These are phyloP conservation scores for Pythium aquatile DNA, from an alignment of 352 stramenopile genomes.

Conservation along the genomic window DNA sequence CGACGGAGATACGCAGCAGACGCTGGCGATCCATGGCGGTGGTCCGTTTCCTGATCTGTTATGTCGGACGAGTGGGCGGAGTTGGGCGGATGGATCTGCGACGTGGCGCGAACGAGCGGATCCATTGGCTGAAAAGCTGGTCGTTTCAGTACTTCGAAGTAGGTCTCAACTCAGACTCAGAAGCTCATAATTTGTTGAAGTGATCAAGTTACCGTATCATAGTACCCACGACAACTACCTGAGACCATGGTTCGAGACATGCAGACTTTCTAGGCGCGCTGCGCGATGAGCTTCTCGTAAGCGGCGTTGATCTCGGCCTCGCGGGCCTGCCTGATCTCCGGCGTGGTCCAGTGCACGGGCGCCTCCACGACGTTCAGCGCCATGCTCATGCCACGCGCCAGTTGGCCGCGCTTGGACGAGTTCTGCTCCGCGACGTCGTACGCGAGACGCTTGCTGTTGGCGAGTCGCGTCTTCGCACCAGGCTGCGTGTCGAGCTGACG, in stretches of 20 bases:
- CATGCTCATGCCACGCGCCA: constrained; percentile 28
- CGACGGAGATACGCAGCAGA: constrained; percentile 26
- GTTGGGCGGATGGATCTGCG: neutral
- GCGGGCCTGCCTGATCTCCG: constrained; percentile 33
- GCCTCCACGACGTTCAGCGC: constrained; percentile 30
- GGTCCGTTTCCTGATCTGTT: neutral
- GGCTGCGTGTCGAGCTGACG: constrained; percentile 22
- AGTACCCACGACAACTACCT: neutral
- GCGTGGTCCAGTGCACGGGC: constrained; percentile 41
- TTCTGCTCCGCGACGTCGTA: constrained; percentile 15
- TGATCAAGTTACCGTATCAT: neutral
- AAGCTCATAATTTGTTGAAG: neutral
- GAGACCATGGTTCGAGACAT: neutral
- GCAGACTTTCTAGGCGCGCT: constrained; percentile 14
- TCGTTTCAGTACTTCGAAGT: neutral
- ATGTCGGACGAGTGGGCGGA: neutral
- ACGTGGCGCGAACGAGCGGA: neutral
- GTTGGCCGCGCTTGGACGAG: constrained; percentile 2
- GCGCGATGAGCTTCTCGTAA: constrained; percentile 42
- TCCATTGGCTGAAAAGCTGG: constrained; percentile 5
- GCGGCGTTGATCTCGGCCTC: constrained; percentile 41
- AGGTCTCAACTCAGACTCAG: neutral
- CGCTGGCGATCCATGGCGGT: constrained; percentile 6
- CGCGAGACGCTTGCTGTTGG: constrained; percentile 3
- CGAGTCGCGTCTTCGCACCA: constrained; percentile 9